Evolutionary conservation across 495 filamentous ascomycete genomes (phyloP), one percentile per base, ranked within the genome.

Genomic region (Choiromyces venosus): DNA sequence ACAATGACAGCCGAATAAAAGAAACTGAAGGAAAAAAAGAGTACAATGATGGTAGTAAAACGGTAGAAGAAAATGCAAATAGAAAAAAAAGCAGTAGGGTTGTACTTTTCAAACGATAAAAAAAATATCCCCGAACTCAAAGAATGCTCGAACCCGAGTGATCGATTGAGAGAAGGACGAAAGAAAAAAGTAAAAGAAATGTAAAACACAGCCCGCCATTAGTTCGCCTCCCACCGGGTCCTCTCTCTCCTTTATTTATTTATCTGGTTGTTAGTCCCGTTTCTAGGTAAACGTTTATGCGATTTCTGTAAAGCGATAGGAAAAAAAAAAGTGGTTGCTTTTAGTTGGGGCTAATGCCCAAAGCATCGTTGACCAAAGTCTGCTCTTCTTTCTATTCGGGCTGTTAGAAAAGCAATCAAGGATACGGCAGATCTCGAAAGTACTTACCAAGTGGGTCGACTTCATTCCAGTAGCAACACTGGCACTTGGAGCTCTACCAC

Each of bases 391-490:
- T 97, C 79, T 77, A 12, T 70, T 67, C 19, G 19, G 36, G 12
- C 39, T 71, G 56, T 78, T 39, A 74, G 65, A 14, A 74, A 66
- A 16, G 38, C 39, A 44, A 25, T 18, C 8, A 21, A 35, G 16
- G 66, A 61, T 21, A 18, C n/a, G 6, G 18, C 37, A 19, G 44
- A 25, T 3, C 78, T 37, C 4, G 25, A 37, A 21, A 67, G 25
- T 61, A 77, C 70, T 38, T 77, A 77, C 75, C 37, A 90, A 82
- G 84, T 99, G 95, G 68, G 86, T 88, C 38, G 86, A 83, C 90
- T 99, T 99, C 78, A 95, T 82, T 82, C 95, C 95, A 66, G 94
- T 97, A 61, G 95, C 95, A 64, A 97, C 94, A 80, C 89, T 91
- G 40, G 95, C 94, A 80, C 91, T 94, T 29, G 93, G 93, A 80